phyloP scores from a whole-genome alignment of 2,329 filamentous ascomycete genomes.

The Colletotrichum sp. region DNA sequence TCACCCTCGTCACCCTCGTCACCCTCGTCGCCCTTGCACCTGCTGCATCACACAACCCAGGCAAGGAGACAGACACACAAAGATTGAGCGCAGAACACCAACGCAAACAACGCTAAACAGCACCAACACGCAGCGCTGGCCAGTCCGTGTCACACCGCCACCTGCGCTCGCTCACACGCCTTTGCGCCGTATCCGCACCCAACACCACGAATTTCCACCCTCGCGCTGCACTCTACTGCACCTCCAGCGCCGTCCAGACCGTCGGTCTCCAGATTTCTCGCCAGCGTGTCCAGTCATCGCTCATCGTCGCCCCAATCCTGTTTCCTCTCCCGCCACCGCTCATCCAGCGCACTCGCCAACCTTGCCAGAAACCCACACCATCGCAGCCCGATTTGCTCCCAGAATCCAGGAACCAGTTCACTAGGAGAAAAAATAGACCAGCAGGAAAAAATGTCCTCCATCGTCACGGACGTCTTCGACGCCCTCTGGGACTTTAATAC shows the following conservation, averaged over 20 bases:
- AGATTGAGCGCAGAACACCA: background rate
- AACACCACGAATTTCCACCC: background rate
- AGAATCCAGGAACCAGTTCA: background rate
- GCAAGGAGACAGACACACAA: background rate
- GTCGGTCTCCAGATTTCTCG: background rate
- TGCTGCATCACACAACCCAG: background rate
- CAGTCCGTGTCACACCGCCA: constrained; percentile 3
- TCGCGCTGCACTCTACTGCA: background rate
- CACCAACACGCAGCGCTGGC: background rate
- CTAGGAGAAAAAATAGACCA: background rate
- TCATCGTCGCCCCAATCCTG: background rate
- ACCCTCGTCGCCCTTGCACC: background rate
- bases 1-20: background rate
- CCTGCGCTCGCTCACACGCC: background rate
- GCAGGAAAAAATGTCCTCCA: constrained; percentile 1
- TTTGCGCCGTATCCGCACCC: background rate
- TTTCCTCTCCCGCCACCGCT: background rate
- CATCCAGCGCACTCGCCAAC: background rate
- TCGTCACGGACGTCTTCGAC: background rate
- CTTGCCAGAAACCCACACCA: background rate
- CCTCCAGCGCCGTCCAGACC: background rate
- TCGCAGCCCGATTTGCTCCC: background rate
- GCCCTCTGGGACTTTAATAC: constrained; percentile 17
- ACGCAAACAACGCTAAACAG: background rate
- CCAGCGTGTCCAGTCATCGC: background rate